Conservation (phyloP, 75 land plant genomes). For the Sequoia sempervirens region DNA sequence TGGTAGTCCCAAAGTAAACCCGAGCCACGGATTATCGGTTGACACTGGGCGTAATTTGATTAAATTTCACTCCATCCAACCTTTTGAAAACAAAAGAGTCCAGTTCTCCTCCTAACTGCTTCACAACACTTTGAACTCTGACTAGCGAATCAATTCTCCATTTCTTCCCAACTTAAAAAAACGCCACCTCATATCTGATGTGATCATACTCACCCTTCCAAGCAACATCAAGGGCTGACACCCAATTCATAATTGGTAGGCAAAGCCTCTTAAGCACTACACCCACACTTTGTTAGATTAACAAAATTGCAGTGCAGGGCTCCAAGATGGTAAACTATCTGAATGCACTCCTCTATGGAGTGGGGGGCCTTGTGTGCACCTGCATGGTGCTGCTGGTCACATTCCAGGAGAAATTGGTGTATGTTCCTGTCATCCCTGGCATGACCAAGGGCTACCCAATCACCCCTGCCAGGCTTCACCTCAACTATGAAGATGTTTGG, state of each 20-base stretch:
- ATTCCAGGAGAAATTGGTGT: slow-evolving; percentile 90
- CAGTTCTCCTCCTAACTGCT: not conserved
- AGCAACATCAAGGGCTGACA: not conserved
- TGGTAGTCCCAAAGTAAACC: too few relatives aligned
- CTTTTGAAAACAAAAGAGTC: too few relatives aligned
- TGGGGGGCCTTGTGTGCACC: slow-evolving; percentile 82
- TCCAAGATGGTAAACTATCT: slow-evolving; percentile 63
- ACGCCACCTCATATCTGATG: not conserved
- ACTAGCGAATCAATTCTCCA: not conserved
- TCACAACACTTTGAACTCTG: not conserved
- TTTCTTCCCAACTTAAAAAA: not conserved
- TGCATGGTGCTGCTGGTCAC: slow-evolving; percentile 80
- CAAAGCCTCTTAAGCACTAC: not conserved
- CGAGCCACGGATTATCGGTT: too few relatives aligned
- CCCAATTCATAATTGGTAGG: not conserved
- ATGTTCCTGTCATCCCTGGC: slow-evolving; percentile 97
- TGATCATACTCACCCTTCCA: not conserved
- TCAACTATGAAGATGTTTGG: slow-evolving; percentile 92
- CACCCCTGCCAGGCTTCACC: slow-evolving; percentile 79
- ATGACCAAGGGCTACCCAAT: slow-evolving; percentile 79
- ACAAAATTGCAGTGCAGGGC: not conserved
- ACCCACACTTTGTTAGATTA: not conserved
- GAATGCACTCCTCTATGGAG: slow-evolving; percentile 69
- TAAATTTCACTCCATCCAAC: too few relatives aligned
- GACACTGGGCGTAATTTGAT: too few relatives aligned